Conservation (phyloP, 345 rosid species). For the Durio zibethinus region DNA sequence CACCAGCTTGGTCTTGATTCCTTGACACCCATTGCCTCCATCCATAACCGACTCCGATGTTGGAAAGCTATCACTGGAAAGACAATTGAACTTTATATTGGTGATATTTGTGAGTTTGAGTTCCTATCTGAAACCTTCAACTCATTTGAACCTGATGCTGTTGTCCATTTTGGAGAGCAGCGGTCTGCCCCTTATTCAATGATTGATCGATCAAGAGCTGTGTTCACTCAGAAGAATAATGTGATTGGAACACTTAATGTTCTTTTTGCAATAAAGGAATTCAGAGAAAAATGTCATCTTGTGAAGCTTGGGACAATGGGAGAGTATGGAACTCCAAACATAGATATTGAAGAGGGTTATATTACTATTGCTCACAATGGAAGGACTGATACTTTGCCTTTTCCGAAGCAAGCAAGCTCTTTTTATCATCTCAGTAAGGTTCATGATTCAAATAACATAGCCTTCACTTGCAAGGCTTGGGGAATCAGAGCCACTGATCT, state of each 20-base stretch:
- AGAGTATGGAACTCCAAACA: conserved; percentile 97
- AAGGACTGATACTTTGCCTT: conserved; percentile 80
- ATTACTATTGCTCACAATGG: conserved; percentile 87
- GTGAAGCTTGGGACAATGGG: conserved; percentile 99
- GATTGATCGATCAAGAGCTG: conserved; percentile 92
- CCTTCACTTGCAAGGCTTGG: conserved; percentile 99
- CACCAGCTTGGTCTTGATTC: conserved; percentile 94
- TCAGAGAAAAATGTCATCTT: conserved; percentile 81
- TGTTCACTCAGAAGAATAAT: conserved; percentile 88
- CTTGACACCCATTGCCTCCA: conserved; percentile 79
- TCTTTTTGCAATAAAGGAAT: conserved; percentile 95
- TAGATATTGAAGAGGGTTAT: conserved; percentile 96
- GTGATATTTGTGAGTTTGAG: conserved; percentile 92
- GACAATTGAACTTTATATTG: conserved; percentile 69
- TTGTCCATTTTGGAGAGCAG: conserved; percentile 94
- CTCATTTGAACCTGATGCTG: conserved; percentile 85
- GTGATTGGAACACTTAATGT: conserved; percentile 93
- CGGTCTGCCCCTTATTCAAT: conserved; percentile 96
- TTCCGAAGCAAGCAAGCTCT: conserved; percentile 95
- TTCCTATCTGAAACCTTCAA: conserved; percentile 79
- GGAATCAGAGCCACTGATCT: conserved; percentile 97
- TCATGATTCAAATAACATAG: conserved; percentile 93
- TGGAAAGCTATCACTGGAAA: conserved; percentile 92
- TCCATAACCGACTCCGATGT: conserved; percentile 71
- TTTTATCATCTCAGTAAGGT: conserved; percentile 99